Conservation (phyloP, 192 early-diverging fungal species). For the Umbelopsis sp. region DNA sequence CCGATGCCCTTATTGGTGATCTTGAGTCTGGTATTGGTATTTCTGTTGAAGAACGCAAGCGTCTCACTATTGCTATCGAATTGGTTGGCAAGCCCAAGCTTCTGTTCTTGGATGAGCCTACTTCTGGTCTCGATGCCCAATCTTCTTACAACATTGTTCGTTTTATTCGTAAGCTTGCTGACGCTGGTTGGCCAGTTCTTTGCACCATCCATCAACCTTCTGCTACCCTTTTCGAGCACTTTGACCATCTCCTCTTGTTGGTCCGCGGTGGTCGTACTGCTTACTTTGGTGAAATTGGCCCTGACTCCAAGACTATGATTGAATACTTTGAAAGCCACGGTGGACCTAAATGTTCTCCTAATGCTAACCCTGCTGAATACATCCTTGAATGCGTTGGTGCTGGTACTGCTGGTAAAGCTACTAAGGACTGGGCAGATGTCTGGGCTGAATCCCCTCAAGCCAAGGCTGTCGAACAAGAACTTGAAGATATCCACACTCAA, state of each 20-base stretch:
- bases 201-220: constrained; percentile 91
- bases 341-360: constrained; percentile 63
- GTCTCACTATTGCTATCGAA: constrained; percentile 85
- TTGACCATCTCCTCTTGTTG: constrained; percentile 81
- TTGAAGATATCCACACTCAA: constrained; percentile 50
- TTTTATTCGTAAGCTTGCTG: constrained; percentile 67
- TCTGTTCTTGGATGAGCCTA: constrained; percentile 91
- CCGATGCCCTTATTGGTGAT: constrained; percentile 74
- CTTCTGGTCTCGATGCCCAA: constrained; percentile 82
- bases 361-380: constrained; percentile 86
- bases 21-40: constrained; percentile 75
- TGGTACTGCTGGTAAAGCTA: constrained; percentile 42
- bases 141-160: constrained; percentile 79
- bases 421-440: constrained; percentile 72
- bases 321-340: constrained; percentile 77
- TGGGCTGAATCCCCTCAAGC: constrained; percentile 69
- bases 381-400: constrained; percentile 83
- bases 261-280: constrained; percentile 76
- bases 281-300: constrained; percentile 83
- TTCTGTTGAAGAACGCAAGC: constrained; percentile 86
- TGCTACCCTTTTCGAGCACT: constrained; percentile 81
- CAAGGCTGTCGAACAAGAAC: constrained; percentile 44
- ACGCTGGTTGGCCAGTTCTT: constrained; percentile 68
- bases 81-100: constrained; percentile 78
- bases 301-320: constrained; percentile 64